Evolutionary conservation across 2,329 filamentous ascomycete species (phyloP).

Genomic region (Macroventuria anomochaeta): DNA sequence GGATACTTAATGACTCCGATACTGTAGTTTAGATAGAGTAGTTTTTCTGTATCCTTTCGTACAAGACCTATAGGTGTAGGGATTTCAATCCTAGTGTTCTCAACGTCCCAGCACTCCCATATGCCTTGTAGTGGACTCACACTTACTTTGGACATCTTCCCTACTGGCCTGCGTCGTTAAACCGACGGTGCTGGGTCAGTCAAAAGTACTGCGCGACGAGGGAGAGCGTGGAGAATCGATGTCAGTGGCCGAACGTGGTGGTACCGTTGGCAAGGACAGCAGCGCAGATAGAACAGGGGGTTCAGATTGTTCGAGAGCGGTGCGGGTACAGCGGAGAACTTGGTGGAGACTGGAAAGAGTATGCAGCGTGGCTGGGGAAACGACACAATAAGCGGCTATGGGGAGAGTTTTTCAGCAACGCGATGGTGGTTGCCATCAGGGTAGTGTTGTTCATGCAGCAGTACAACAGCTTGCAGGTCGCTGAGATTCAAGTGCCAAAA

Average conservation of each 20-base stretch:
- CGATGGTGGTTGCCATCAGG: not conserved
- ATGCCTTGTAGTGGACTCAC: too few relatives aligned
- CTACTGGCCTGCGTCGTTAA: too few relatives aligned
- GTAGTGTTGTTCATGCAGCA: not conserved
- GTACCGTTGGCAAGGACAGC: not conserved
- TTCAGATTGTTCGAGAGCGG: not conserved
- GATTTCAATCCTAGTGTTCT: too few relatives aligned
- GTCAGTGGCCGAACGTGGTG: not conserved
- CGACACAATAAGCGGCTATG: not conserved
- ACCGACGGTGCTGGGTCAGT: not conserved
- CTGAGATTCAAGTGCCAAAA: too few relatives aligned
- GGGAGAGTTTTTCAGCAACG: not conserved
- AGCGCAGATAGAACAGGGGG: not conserved
- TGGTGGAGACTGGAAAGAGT: not conserved
- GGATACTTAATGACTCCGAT: too few relatives aligned
- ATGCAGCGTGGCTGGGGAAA: not conserved
- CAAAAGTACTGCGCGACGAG: not conserved
- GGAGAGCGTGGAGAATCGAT: not conserved
- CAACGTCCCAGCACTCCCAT: too few relatives aligned
- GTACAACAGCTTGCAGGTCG: too few relatives aligned
- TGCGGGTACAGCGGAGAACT: not conserved
- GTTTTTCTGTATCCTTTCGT: too few relatives aligned
- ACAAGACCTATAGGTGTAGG: too few relatives aligned
- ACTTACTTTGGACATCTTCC: too few relatives aligned
- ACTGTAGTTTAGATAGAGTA: too few relatives aligned